Base-by-base conservation (phyloP, 768 basidiomycete species). In the Zangia roseola region DNA sequence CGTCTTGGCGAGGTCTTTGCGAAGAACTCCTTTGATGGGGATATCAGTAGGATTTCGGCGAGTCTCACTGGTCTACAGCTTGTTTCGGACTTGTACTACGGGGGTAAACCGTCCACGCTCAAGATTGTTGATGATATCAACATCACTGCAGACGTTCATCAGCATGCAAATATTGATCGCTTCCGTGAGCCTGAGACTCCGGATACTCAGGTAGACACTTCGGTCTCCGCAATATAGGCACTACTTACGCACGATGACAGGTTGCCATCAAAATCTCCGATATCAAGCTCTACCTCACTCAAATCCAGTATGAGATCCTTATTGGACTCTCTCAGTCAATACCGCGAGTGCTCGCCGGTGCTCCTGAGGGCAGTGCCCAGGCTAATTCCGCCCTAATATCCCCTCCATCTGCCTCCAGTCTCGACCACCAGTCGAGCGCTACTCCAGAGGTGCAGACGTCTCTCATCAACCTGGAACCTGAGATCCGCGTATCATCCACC, bases 101-200 rank as follows among this genome's bases (percentile, higher is more conserved):
- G 75, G 13, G 77, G 72, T 37, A 59, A 76, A 52, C 53, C 72
- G 12, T 76, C 80, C 16, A 72, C 67, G 1, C 75, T 98, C 49
- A 93, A 91, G 68, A 91, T 99, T 58, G 87, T 99, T 28, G 91
- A 97, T 56, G 89, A 95, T 60, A 93, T 97, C 40, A 76, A 87
- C 50, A 76, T 97, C 50, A 71, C 70, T 5, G 80, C 87, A 9
- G 79, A 86, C 21, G 69, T 94, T 43, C 67, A 81, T 21, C 91
- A 95, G 67, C 76, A 71, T 6, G 74, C 71, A 40, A 73, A 71
- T 13, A 74, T 82, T 35, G 75, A 88, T 58, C 75, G 81, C 16
- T 60, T 62, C n/a, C 63, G 67, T 16, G 76, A 86, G 49, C 62
- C 64, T 26, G 72, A 77, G 30, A 69, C 72, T 47, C 91, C 94